phyloP scores from a whole-genome alignment of 352 stramenopile species.

The Globisporangium heterothallicum region DNA sequence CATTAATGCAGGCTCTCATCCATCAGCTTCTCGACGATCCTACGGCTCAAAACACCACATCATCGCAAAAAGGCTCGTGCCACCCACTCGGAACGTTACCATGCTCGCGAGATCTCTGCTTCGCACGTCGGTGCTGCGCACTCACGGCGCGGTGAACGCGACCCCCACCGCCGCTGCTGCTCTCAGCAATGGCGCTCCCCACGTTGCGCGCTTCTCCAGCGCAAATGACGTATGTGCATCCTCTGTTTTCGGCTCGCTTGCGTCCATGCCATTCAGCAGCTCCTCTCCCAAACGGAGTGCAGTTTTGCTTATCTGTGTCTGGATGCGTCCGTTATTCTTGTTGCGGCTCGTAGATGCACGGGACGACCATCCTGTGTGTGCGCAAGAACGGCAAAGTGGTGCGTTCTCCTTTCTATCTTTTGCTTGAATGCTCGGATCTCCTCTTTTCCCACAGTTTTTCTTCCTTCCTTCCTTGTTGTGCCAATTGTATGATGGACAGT shows the following conservation, averaged over 20 bases:
- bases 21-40: no score
- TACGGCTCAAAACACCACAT: no score
- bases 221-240: conserved; percentile 45
- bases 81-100: conserved; percentile 6
- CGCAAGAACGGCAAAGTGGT: conserved; percentile 97
- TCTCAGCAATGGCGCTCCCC: conserved; percentile 11
- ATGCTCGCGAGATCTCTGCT: conserved; percentile 69
- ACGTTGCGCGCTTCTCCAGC: conserved; percentile 46
- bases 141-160: conserved; percentile 17
- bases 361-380: conserved; percentile 98
- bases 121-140: conserved; percentile 19
- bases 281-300: no score
- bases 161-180: conserved; percentile 11
- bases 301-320: background rate
- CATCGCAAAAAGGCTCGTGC: background rate
- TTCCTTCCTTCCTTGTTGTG: background rate
- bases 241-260: no score
- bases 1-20: no score
- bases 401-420: conserved; percentile 9
- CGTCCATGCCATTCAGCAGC: no score
- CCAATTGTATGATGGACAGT: conserved; percentile 29
- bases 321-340: conserved; percentile 2
- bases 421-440: background rate
- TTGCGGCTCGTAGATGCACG: conserved; percentile 74
- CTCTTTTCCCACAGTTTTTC: no score